Evolutionary conservation across 441 rosid genomes (phyloP), one percentile per base, ranked within the genome.

Genomic region (Pelargonium hybrid): DNA sequence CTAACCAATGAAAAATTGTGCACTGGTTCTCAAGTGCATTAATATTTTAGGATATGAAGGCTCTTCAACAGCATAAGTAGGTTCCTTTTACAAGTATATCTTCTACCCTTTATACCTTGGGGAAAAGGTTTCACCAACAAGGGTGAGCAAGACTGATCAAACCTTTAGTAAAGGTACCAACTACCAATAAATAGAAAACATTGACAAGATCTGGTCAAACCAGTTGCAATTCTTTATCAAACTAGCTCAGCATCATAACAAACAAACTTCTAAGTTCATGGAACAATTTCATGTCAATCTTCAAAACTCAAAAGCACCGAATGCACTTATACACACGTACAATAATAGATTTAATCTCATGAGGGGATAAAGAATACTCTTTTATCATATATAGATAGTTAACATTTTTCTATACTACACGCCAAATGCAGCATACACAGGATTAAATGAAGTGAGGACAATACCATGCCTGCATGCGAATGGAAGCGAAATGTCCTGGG

Each of bases 401-500:
- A 31, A 4, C 37, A 5, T 31, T 23, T 23, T 23, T 0, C 2
- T 23, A 23, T 23, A 23, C 26, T 23, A 23, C 26, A 23, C 26
- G 2, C 26, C 26, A 23, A 23, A 23, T 23, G 2, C 26, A 23
- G 26, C 61, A 54, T 17, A 54, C 25, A 54, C 10, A 0, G 5
- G 4, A 54, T 54, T 7, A 57, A 18, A 26, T 5, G 5, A 20
- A 57, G 29, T 17, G 23, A 83, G 81, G 62, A 61, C 75, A 80
- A 79, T 88, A 92, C 96, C 96, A 79, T 92, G 96, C 87, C 96
- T 86, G 87, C 98, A 92, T 72, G 98, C 96, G 75, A 92, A 92
- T 5, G 92, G 98, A 74, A 90, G 98, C 21, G 80, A 65, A 67
- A 92, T 87, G 78, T 87, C 81, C 80, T 92, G 95, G 39, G 90